These are phyloP conservation scores for Stemphylium vesicarium DNA, from an alignment of 2,329 filamentous ascomycete species.

Conservation along the genomic window DNA sequence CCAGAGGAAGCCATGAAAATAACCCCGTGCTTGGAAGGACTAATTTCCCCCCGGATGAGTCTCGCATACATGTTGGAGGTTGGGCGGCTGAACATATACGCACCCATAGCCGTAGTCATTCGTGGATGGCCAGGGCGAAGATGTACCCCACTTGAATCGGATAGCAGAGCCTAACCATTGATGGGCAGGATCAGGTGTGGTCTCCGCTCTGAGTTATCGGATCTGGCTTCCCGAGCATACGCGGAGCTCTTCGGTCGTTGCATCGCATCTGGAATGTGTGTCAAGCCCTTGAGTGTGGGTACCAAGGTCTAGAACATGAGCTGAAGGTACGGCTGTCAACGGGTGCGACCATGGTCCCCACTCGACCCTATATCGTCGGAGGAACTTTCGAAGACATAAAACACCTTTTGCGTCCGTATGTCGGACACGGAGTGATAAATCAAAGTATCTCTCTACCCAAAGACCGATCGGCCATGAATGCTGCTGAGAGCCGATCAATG, in stretches of 20 bases:
- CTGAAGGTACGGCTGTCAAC: no score
- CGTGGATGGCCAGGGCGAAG: slow-evolving; percentile 5
- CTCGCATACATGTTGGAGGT: not conserved
- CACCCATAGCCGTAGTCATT: not conserved
- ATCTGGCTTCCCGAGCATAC: not conserved
- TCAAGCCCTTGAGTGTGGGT: no score
- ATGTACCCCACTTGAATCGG: slow-evolving; percentile 22
- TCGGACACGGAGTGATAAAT: not conserved
- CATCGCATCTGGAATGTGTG: no score
- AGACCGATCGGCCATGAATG: not conserved
- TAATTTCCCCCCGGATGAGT: no score
- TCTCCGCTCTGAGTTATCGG: not conserved
- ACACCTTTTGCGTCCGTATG: no score
- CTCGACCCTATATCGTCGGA: no score
- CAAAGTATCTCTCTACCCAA: not conserved
- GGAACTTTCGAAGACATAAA: no score
- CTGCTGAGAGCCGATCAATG: not conserved
- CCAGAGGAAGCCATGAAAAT: no score
- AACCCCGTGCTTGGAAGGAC: no score
- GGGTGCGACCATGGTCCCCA: no score
- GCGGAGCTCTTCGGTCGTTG: not conserved
- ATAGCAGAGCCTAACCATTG: not conserved
- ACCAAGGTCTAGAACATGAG: no score
- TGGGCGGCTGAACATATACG: slow-evolving; percentile 30
- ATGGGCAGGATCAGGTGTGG: not conserved